Percentiles rank a stretch among this genome's conserved stretches.
Evolutionary conservation across 305 asterid species (phyloP).

Genomic region (Andrographis paniculata): DNA sequence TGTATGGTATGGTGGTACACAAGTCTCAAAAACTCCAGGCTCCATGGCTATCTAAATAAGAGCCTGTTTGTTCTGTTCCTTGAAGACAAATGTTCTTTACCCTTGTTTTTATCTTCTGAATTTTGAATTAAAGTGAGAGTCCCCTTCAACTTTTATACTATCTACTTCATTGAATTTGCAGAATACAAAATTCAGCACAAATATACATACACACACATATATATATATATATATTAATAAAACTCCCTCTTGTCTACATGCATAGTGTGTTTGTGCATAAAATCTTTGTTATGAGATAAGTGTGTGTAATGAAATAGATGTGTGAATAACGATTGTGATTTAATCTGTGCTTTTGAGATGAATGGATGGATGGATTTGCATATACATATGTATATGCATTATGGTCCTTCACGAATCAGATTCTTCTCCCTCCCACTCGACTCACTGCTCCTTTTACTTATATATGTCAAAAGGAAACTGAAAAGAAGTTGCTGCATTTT

Average conservation of each 20-base stretch:
- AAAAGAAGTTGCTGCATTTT: too few relatives aligned
- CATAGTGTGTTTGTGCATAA: too few relatives aligned
- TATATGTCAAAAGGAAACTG: not conserved
- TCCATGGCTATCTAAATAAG: slow-evolving; percentile 3
- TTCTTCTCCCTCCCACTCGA: slow-evolving; percentile 23
- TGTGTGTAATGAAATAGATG: too few relatives aligned
- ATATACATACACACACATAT: too few relatives aligned
- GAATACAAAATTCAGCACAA: too few relatives aligned
- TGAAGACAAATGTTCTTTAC: slow-evolving; percentile 31
- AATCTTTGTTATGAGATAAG: too few relatives aligned
- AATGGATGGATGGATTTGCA: too few relatives aligned
- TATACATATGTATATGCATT: slow-evolving; percentile 13
- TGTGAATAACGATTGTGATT: too few relatives aligned
- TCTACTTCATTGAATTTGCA: not conserved
- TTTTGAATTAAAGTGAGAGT: slow-evolving; percentile 14
- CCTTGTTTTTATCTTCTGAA: slow-evolving; percentile 22
- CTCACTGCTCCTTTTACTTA: slow-evolving; percentile 7
- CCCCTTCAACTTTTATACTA: not conserved
- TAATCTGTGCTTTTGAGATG: slow-evolving; percentile 39
- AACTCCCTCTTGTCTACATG: too few relatives aligned
- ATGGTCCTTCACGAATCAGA: slow-evolving; percentile 48
- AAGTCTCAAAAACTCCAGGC: not conserved
- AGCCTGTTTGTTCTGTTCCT: slow-evolving; percentile 29
- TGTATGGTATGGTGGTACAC: not conserved
- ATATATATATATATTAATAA: too few relatives aligned